Conservation (phyloP, 2,329 filamentous ascomycete genomes). For the Cladosporium sp. region DNA sequence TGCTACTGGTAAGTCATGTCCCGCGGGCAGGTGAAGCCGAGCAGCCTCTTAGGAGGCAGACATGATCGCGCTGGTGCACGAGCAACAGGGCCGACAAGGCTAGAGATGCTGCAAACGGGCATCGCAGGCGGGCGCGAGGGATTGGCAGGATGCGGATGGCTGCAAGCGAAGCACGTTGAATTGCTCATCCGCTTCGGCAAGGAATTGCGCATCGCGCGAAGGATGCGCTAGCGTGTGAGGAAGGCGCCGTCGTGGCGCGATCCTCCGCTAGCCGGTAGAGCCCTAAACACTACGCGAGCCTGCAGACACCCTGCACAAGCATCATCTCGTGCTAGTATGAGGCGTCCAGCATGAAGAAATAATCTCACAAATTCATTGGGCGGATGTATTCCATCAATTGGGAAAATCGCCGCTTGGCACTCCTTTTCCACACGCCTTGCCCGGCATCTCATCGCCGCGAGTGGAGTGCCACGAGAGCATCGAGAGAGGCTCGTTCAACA, state of each 20-base stretch:
- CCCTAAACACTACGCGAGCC: neutral
- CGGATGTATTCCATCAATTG: no score
- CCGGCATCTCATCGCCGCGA: neutral
- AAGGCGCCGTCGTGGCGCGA: neutral
- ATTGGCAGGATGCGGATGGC: neutral
- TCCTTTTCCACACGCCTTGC: no score
- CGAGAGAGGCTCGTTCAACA: neutral
- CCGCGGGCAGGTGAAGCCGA: neutral
- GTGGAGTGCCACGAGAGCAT: neutral
- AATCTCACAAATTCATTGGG: no score
- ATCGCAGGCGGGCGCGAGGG: neutral
- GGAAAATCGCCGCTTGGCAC: no score
- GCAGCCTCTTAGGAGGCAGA: no score
- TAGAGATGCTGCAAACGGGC: no score
- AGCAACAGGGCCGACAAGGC: no score
- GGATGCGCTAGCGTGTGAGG: neutral
- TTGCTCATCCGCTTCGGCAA: neutral
- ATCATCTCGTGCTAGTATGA: neutral
- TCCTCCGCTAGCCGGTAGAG: neutral
- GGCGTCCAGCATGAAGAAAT: neutral
- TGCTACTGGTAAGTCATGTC: neutral
- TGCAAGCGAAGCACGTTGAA: slow-evolving; percentile 2
- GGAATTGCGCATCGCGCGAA: neutral
- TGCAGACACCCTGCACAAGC: neutral
- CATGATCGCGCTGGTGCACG: no score